Base-by-base conservation (phyloP, 2,329 filamentous ascomycete genomes). In the Fonsecaea monophora region DNA sequence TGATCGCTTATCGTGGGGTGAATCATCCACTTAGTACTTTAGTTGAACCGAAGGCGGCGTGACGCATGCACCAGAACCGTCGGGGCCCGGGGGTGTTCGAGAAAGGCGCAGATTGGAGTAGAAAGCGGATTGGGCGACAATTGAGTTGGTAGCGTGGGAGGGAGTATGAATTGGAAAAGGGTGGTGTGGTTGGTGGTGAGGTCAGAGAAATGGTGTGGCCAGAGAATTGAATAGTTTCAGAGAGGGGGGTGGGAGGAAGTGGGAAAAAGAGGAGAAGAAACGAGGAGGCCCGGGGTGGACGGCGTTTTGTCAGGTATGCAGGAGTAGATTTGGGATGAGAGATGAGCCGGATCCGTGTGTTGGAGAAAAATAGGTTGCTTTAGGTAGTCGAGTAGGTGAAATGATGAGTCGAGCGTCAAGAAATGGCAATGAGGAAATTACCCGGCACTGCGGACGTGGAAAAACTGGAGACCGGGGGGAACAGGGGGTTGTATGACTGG, bases 1-100 rank as follows among this genome's bases (percentile, higher is more conserved):
- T 64, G 57, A 64, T 71, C 68, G 68, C 70, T 71, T 73, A 73
- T 72, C 70, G 71, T 69, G 68, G 69, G 69, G 69, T 68, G 66
- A 67, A 67, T 66, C 68, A 70, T 64, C 66, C 68, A 66, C 66
- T 68, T 53, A 25, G 50, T 62, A 58, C 32, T 25, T 40, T 53
- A 40, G 18, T 38, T 61, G 53, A 25, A 55, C 54, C 58, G 59
- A 53, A 45, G 53, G 59, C 58, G 65, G 63, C 68, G 68, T 70
- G 63, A 68, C 68, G 63, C 63, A 66, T 61, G 68, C 58, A 65
- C 48, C 50, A 60, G 34, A 37, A 50, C 45, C 42, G 61, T 55
- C 37, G 25, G 50, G 62, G 62, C 63, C 68, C 58, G 68, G 68
- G 68, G 65, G 68, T 66, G 63, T 25, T 25, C 25, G 25, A 25